Base-by-base conservation (phyloP, 1,284 basidiomycete species). In the Rhodotorula sp. region DNA sequence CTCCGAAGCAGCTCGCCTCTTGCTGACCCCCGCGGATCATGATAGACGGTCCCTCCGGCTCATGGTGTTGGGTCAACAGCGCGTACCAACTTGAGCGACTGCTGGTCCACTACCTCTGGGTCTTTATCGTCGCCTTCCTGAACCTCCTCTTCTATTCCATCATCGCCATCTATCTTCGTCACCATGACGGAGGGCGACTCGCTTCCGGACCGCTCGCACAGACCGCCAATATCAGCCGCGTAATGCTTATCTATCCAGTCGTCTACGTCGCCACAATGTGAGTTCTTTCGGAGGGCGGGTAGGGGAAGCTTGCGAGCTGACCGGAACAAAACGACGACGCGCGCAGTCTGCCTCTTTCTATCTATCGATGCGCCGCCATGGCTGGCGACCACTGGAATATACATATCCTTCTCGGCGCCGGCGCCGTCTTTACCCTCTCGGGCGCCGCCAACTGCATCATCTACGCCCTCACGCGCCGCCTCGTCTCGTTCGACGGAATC, bases 11-110 rank as follows among this genome's bases (percentile, higher is more conserved):
- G 34, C 34, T 34, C 34, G 34, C 34, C 34, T 43, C 14, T n/a
- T 60, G 34, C 2, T 62, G 28, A 23, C 34, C 38, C 38, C 52
- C 12, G 15, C n/a, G 8, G 8, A 45, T 49, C 21, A 14, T n/a
- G 38, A 4, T 26, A 63, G 65, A 73, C 28, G 72, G 66, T 0
- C 56, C 60, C 4, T 49, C 59, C 18, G 72, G 69, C 26, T 61
- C 58, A 0, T 74, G 69, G 72, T 74, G 72, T 34, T 71, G 72
- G 72, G 62, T 74, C 55, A 21, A 23, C 15, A 8, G 18, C 1
- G 3, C 31, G 2, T 68, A 73, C 59, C 50, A 45, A 7, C 15
- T 34, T 7, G 55, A 54, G 31, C 60, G 68, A 6, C 59, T 73
- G 15, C 60, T 47, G 45, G 56, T 66, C 5, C 67, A 69, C 58